These are phyloP conservation scores for Cercospora citrullina DNA, from an alignment of 2,329 filamentous ascomycete species.

Conservation along the genomic window DNA sequence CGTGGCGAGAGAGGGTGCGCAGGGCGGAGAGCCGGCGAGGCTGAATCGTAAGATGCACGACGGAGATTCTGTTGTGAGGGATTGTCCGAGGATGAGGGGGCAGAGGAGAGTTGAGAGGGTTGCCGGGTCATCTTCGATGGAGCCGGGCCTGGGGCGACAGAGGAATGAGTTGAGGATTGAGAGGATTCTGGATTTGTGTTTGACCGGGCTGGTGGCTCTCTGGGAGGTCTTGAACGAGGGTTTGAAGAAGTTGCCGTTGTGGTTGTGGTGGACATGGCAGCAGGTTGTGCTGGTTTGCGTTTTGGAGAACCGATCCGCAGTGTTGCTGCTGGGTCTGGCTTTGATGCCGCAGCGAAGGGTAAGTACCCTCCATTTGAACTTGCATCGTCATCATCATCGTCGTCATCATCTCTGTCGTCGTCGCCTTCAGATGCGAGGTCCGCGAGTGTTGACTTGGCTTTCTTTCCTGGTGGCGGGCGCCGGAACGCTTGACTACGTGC, in stretches of 20 bases:
- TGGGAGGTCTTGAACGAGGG: background rate
- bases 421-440: constrained; percentile 32
- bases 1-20: constrained; percentile 50
- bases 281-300: constrained; percentile 12
- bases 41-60: constrained; percentile 16
- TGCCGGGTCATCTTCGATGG: constrained; percentile 20
- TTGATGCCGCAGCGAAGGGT: constrained; percentile 44
- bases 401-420: constrained; percentile 36
- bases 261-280: background rate
- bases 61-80: background rate
- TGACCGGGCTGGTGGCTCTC: constrained; percentile 10
- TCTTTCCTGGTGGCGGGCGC: constrained; percentile 20
- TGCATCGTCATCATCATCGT: constrained; percentile 49
- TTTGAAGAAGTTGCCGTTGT: background rate
- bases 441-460: constrained; percentile 19
- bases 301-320: constrained; percentile 19
- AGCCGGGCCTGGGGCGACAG: constrained; percentile 42
- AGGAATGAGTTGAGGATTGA: constrained; percentile 36
- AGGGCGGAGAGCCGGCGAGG: constrained; percentile 12
- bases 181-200: constrained; percentile 23
- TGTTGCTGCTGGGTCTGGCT: constrained; percentile 31
- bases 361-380: constrained; percentile 49
- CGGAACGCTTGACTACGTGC: constrained; percentile 49
- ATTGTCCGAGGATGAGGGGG: constrained; percentile 1
- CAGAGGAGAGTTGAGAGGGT: constrained; percentile 6